Evolutionary conservation across 1,139 yeast species (phyloP), one percentile per base, ranked within the genome.

Genomic region (Yamadazyma diospyri): DNA sequence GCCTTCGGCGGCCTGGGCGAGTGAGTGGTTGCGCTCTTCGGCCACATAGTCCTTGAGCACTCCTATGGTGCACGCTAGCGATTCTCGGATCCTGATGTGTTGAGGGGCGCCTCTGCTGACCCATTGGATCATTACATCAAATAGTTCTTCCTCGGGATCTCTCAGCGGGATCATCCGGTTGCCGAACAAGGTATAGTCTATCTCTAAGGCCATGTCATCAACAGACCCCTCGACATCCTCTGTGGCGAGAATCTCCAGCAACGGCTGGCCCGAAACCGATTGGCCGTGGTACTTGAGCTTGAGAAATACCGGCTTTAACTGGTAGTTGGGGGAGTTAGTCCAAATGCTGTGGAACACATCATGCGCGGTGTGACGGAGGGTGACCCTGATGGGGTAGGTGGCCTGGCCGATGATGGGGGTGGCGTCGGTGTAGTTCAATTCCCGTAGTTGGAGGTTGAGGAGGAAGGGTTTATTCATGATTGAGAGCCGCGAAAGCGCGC

Each of bases 331-430:
- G 4, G 65, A 60, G 29, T 45, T 39, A 27, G 29, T 27, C 68
- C 69, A 61, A 7, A 62, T 45, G 49, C 46, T 54, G 8, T 61
- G 51, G 20, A 49, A 43, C 9, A 61, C 39, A 29, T 56, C 59
- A 7, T 42, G 39, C 22, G 57, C 40, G 2, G 37, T 37, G 34
- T 59, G 61, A 3, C 40, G 30, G 6, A 51, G 30, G 2, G 62
- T 55, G 5, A 49, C 45, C 19, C 51, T 42, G 11, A 56, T 37
- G 6, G 45, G 34, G 29, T 42, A 44, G 16, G 28, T 30, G 2
- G 34, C 26, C n/a, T 16, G n/a, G 12, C 29, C 36, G 6, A 42
- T 18, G 4, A 29, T 12, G 2, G 40, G 39, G 0, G 25, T 30
- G 8, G 31, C 34, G 14, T 34, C 34, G 2, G 25, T 18, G 18